Base-by-base conservation (phyloP, 306 rosid species). In the Lotus japonicus region DNA sequence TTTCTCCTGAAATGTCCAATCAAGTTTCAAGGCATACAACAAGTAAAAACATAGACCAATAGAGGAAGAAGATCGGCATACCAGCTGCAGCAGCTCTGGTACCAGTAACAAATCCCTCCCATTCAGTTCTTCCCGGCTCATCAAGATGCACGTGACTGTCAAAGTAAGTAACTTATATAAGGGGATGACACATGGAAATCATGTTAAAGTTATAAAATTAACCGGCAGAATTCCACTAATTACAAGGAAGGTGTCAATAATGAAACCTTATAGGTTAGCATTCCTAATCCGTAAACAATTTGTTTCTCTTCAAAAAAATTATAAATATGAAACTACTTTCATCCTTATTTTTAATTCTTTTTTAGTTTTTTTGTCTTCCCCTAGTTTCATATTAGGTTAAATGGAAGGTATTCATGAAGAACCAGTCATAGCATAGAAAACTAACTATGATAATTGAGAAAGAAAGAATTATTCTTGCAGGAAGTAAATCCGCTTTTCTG, bases 1-100 rank as follows among this genome's bases (percentile, higher is more conserved):
- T 21, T 44, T 73, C 11, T 69, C 9, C 50, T 43, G 26, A 67
- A 55, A 63, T 55, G 49, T 68, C 36, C 21, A 38, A 80, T 28
- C 60, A 74, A 64, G 55, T 60, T 33, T 54, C 17, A 70, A 46
- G 23, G 19, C 8, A n/a, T 49, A 35, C 73, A 42, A 15, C 10
- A 11, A 16, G 41, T 5, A 4, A 49, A 77, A 69, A 46, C 62
- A 48, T 13, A 48, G 38, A 41, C 16, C 18, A 71, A 69, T 9
- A 61, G 45, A 39, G 41, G 66, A 73, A 54, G 68, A 64, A 44
- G 36, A 64, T 74, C 57, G 38, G 49, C 77, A 66, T 70, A 94
- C 98, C 97, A 71, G 98, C 98, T 71, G 97, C 98, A 21, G 98
- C 98, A 64, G 98, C 98, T 82, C 72, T 80, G 35, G 96, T 94